These are phyloP conservation scores for Aspergillus bertholletiae DNA, from an alignment of 495 filamentous ascomycete genomes.

Conservation along the genomic window DNA sequence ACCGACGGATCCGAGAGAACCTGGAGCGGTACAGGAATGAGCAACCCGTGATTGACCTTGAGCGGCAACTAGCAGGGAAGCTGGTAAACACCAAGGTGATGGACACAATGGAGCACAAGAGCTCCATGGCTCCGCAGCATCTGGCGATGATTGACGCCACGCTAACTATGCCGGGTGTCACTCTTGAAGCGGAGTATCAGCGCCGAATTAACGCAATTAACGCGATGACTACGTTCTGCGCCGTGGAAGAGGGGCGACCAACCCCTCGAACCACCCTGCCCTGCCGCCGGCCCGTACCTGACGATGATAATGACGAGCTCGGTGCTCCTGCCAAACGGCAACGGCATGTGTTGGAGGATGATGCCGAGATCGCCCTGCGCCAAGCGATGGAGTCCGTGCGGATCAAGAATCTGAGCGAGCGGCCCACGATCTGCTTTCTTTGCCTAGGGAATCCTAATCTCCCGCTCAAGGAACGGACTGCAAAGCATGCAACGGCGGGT, in stretches of 20 bases:
- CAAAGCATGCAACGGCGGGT: constrained; percentile 5
- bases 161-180: constrained; percentile 21
- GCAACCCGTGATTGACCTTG: constrained; percentile 27
- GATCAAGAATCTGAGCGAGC: constrained; percentile 11
- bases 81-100: constrained; percentile 20
- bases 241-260: constrained; percentile 20
- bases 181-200: constrained; percentile 18
- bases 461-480: constrained; percentile 6
- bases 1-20: constrained; percentile 20
- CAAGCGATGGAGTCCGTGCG: constrained; percentile 14
- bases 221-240: constrained; percentile 25
- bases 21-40: constrained; percentile 27
- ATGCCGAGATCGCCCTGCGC: constrained; percentile 11
- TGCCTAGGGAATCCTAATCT: constrained; percentile 16
- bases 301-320: neutral
- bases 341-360: constrained; percentile 4
- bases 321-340: constrained; percentile 3
- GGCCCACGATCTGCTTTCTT: constrained; percentile 12
- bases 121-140: constrained; percentile 21
- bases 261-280: constrained; percentile 1
- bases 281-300: neutral
- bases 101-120: constrained; percentile 12
- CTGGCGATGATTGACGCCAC: constrained; percentile 23
- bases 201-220: constrained; percentile 25
- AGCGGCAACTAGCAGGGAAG: constrained; percentile 25